Conservation (phyloP, 2,329 filamentous ascomycete genomes). For the Annulohypoxylon truncatum region DNA sequence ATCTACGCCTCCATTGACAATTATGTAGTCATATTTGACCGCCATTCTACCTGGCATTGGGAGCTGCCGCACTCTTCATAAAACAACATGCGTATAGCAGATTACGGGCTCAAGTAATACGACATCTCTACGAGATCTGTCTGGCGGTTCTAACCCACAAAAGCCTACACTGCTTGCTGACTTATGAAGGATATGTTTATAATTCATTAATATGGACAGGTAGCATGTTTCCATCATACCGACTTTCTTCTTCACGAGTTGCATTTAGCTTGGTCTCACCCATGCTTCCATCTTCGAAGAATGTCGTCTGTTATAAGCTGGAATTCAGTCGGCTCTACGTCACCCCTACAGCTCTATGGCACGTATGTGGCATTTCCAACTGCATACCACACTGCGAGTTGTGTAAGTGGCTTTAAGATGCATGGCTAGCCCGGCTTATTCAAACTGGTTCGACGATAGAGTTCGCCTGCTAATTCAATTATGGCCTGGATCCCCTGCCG, state of each 20-base stretch:
- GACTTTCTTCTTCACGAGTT: background rate
- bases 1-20: background rate
- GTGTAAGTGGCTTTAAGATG: constrained; percentile 15
- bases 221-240: background rate
- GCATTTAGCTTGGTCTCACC: background rate
- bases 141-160: too few relatives aligned
- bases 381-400: background rate
- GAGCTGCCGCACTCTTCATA: too few relatives aligned
- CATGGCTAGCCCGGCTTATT: constrained; percentile 9
- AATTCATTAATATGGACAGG: background rate
- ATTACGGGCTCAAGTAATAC: too few relatives aligned
- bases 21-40: background rate
- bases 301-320: constrained; percentile 1
- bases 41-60: background rate
- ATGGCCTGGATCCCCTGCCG: constrained; percentile 20
- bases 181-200: background rate
- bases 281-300: background rate
- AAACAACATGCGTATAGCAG: background rate
- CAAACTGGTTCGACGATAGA: constrained; percentile 7
- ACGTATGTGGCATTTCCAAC: background rate
- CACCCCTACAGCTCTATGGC: background rate
- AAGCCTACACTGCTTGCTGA: too few relatives aligned
- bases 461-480: constrained; percentile 14
- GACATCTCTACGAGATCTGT: too few relatives aligned
- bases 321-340: background rate